Evolutionary conservation across 1,139 yeast genomes (phyloP), one percentile per base, ranked within the genome.

Genomic region (Sugiyamaella pinicola): DNA sequence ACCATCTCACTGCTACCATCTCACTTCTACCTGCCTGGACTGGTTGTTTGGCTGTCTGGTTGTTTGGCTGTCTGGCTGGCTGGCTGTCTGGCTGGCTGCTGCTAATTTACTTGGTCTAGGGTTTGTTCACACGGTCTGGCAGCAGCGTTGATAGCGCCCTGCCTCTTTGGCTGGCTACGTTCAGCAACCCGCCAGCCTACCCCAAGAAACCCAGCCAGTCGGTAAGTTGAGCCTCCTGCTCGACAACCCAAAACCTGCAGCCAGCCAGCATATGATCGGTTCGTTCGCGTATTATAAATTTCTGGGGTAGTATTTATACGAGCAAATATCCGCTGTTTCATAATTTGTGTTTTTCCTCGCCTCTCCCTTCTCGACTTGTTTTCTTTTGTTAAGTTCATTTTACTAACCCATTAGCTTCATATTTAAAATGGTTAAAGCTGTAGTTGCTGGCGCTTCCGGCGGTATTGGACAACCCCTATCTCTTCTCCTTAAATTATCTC

Each of bases 401-500:
- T 42, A 42, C 46, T 42, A 42, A 42, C 46, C 22, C 34, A 26
- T 28, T 26, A 13, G 33, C 34, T 42, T 42, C 28, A 22, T 17
- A 49, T 29, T n/a, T 26, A 52, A 31, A 52, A 52, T 52, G 55
- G 53, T 49, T 35, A 76, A 80, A 63, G 96, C 90, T 58, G 81
- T 96, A 69, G 96, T 90, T 65, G 80, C 87, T 64, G 97, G 97
- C 74, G 98, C 96, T 65, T 90, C 91, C 64, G 98, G 99, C 75
- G 99, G 99, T 76, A 93, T 93, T 72, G 99, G 99, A 64, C 99
- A 93, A 79, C 99, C 99, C 60, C 79, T 93, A 67, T 91, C 98
- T 47, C 80, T 93, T 62, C 80, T 93, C 67, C 77, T 91, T 75
- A 93, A 93, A 78, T 79, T 88, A 67, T 89, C 91, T 81, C 83